Base-by-base conservation (phyloP, 2,329 filamentous ascomycete genomes). In the Aspergillus intermedius region DNA sequence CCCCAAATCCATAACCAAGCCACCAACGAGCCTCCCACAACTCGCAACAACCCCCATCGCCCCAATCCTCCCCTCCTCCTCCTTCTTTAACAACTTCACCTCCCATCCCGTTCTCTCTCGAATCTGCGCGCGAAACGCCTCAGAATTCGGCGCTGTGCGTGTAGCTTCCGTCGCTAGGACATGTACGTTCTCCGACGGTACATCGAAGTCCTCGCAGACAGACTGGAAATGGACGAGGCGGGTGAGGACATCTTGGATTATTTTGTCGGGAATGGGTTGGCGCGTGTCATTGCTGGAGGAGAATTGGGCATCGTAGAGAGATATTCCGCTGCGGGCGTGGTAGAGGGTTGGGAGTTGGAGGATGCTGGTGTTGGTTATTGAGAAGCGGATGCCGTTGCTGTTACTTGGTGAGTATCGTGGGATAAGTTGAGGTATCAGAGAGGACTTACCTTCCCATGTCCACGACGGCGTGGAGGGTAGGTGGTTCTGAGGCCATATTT, bases 121-220 rank as follows among this genome's bases (percentile, higher is more conserved):
- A 54, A 96, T 91, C 28, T 77, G 76, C 0, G 71, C 65, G 1
- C 87, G 75, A 69, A 93, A 88, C 1, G 81, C 78, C 17, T 73
- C 74, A 0, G 84, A 82, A 61, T 96, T 96, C 49, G 79, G 68
- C 5, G 91, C 88, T 21, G 83, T 87, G 41, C 91, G 82, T 65
- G 91, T 93, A 3, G 91, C 91, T 67, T 95, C 91, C 0, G 91
- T 96, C 17, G 90, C 91, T 39, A 96, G 80, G 8, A 95, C 80
- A 17, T 80, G 79, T 51, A 91, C 80, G 54, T 90, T 83, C 30
- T 68, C 57, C 1, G 44, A 9, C 0, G 81, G 81, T 0, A 95
- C 88, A 15, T 76, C 75, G 61, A 88, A 88, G 49, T 84, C 79
- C 47, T 76, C 63, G 50, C 89, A 91, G 45, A 87, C 85, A 22